Conservation (phyloP, 106 monocot genomes). For the Iris macrosiphon region DNA sequence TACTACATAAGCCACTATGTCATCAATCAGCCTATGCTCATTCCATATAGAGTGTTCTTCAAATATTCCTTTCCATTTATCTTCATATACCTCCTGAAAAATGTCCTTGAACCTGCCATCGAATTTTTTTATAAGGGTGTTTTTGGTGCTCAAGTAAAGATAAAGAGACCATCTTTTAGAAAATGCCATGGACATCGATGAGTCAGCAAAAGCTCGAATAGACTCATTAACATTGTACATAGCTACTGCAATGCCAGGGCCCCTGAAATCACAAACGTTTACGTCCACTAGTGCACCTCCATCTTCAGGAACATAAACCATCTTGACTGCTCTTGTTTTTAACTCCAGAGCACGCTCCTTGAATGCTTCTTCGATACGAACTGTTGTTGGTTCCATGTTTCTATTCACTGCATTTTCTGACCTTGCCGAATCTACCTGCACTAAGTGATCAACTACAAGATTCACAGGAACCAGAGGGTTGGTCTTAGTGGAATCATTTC, state of each 20-base stretch:
- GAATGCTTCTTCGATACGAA: too few relatives aligned
- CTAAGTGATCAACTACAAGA: too few relatives aligned
- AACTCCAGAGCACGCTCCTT: too few relatives aligned
- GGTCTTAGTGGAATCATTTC: too few relatives aligned
- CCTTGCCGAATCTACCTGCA: too few relatives aligned
- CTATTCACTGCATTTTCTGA: too few relatives aligned
- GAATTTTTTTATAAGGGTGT: slow-evolving; percentile 79
- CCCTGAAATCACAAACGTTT: slow-evolving; percentile 67
- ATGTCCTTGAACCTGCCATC: slow-evolving; percentile 92
- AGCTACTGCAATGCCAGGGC: slow-evolving; percentile 67
- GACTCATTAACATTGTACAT: slow-evolving; percentile 93
- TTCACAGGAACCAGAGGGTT: too few relatives aligned
- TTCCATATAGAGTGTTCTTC: slow-evolving; percentile 78
- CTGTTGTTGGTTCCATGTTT: too few relatives aligned
- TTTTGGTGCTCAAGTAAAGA: slow-evolving; percentile 89
- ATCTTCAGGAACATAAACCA: slow-evolving; percentile 54
- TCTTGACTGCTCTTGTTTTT: too few relatives aligned
- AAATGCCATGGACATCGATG: slow-evolving; percentile 84
- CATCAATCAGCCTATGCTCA: slow-evolving; percentile 85
- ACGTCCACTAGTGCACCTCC: slow-evolving; percentile 36
- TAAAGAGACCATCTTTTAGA: slow-evolving; percentile 69
- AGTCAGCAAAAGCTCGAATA: slow-evolving; percentile 69
- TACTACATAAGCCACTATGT: slow-evolving; percentile 82
- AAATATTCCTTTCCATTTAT: slow-evolving; percentile 72
- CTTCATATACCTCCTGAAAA: slow-evolving; percentile 87